Percentiles rank a stretch among this genome's conserved stretches.
Evolutionary conservation across 2,329 filamentous ascomycete species (phyloP).

Genomic region (Sclerotiophoma versabilis): DNA sequence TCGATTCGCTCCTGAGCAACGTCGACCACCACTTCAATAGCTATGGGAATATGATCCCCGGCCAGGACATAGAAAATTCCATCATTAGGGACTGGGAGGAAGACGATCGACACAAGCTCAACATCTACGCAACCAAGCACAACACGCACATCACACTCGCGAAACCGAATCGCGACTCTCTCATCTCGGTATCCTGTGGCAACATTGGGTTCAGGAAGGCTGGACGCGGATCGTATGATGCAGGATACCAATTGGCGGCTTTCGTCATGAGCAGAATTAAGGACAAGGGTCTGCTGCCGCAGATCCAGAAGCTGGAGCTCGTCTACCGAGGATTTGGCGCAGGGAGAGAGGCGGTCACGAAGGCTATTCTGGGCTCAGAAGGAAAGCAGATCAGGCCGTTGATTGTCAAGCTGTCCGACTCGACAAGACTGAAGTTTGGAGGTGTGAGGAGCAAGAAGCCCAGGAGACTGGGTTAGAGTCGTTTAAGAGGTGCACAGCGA

Average conservation of each 20-base stretch:
- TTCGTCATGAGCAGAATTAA: conserved; percentile 85
- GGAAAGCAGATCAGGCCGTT: conserved; percentile 76
- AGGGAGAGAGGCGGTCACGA: conserved; percentile 87
- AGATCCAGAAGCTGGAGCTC: conserved; percentile 80
- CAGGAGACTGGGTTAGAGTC: conserved; percentile 73
- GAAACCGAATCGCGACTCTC: conserved; percentile 77
- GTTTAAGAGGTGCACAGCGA: conserved; percentile 41
- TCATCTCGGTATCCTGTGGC: conserved; percentile 82
- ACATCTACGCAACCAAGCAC: conserved; percentile 87
- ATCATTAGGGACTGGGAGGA: conserved; percentile 38
- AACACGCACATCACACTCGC: conserved; percentile 95
- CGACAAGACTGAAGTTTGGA: conserved; percentile 93
- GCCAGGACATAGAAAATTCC: conserved; percentile 22
- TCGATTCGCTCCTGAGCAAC: conserved; percentile 25
- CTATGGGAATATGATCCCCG: conserved; percentile 32
- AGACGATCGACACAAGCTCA: conserved; percentile 78
- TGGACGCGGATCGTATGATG: conserved; percentile 82
- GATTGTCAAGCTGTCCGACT: conserved; percentile 82
- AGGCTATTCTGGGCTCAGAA: conserved; percentile 86
- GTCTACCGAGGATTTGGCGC: conserved; percentile 83
- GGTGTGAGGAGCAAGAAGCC: conserved; percentile 85
- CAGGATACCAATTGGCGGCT: conserved; percentile 86
- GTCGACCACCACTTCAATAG: conserved; percentile 27
- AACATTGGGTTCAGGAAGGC: conserved; percentile 92
- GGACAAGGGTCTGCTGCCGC: conserved; percentile 77